Conservation (phyloP, 2,329 filamentous ascomycete genomes). For the Penicillium sp. region DNA sequence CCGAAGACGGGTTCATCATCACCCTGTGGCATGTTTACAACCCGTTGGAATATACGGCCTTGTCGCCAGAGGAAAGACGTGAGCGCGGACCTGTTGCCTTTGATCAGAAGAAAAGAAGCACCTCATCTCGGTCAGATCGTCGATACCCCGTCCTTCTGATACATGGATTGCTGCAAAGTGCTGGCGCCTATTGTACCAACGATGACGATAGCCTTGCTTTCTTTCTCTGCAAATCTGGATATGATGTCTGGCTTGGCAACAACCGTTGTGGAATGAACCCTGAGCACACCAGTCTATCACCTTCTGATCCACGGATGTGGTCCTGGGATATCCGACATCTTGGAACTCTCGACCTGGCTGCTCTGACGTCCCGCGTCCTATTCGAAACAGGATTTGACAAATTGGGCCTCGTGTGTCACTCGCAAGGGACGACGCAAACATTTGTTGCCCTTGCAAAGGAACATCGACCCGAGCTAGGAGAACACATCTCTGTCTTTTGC, state of each 20-base stretch:
- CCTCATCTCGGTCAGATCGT: conserved; percentile 26
- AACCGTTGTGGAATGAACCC: conserved; percentile 85
- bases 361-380: conserved; percentile 74
- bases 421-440: conserved; percentile 85
- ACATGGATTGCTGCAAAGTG: conserved; percentile 82
- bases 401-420: conserved; percentile 80
- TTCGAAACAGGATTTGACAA: conserved; percentile 79
- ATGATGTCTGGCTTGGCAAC: conserved; percentile 94
- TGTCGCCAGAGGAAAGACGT: conserved; percentile 44
- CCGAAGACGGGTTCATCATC: conserved; percentile 90
- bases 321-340: conserved; percentile 94
- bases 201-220: conserved; percentile 89
- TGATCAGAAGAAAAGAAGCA: conserved; percentile 35
- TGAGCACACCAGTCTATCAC: conserved; percentile 67
- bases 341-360: conserved; percentile 83
- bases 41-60: conserved; percentile 66
- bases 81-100: conserved; percentile 64
- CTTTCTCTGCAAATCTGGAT: conserved; percentile 86
- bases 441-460: conserved; percentile 86
- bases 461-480: conserved; percentile 78
- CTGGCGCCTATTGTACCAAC: conserved; percentile 84
- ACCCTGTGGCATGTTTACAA: conserved; percentile 87
- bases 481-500: conserved; percentile 84
- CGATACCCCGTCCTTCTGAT: conserved; percentile 79
- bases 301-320: conserved; percentile 88